A percentile compares a stretch with the other conserved stretches of the same genome.
These are phyloP conservation scores for Eimeria zaria DNA, from an alignment of 169 alveolate genomes.

Conservation along the genomic window DNA sequence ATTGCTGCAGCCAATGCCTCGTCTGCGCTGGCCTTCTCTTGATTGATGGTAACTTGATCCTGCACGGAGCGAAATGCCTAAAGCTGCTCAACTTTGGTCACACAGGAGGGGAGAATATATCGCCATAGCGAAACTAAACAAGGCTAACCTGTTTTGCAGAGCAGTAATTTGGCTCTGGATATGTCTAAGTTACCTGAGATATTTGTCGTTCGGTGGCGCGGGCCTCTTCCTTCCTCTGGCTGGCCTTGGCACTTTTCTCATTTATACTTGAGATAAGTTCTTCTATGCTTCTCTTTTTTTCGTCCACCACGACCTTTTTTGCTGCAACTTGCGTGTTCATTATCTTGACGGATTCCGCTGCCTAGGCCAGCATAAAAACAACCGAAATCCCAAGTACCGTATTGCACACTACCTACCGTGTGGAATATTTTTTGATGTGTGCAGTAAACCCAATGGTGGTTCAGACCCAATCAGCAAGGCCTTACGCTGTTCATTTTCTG, in stretches of 20 bases:
- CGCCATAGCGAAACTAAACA: not conserved
- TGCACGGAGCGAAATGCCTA: not conserved
- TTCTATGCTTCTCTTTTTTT: conserved; percentile 93
- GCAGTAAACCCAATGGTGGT: not conserved
- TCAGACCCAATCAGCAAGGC: not conserved
- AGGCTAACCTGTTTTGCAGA: not conserved
- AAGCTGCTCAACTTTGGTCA: not conserved
- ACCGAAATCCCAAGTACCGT: not conserved
- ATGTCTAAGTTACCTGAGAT: conserved; percentile 84
- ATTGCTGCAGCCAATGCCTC: conserved; percentile 94
- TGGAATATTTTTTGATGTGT: not conserved
- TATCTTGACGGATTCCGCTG: conserved; percentile 91
- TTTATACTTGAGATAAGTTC: conserved; percentile 93
- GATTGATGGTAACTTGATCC: conserved; percentile 86
- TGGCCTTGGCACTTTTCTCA: conserved; percentile 93
- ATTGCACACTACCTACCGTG: not conserved
- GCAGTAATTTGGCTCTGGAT: not conserved
- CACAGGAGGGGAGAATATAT: too few relatives aligned
- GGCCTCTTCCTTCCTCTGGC: conserved; percentile 92
- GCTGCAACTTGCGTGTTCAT: conserved; percentile 92
- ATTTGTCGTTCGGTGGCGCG: conserved; percentile 88
- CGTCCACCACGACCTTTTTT: conserved; percentile 94
- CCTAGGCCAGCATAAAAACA: conserved; percentile 90
- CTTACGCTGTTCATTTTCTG: conserved; percentile 87
- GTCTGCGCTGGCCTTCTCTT: conserved; percentile 93